Evolutionary conservation across 2,329 filamentous ascomycete genomes (phyloP).

Genomic region (Onygena corvina): DNA sequence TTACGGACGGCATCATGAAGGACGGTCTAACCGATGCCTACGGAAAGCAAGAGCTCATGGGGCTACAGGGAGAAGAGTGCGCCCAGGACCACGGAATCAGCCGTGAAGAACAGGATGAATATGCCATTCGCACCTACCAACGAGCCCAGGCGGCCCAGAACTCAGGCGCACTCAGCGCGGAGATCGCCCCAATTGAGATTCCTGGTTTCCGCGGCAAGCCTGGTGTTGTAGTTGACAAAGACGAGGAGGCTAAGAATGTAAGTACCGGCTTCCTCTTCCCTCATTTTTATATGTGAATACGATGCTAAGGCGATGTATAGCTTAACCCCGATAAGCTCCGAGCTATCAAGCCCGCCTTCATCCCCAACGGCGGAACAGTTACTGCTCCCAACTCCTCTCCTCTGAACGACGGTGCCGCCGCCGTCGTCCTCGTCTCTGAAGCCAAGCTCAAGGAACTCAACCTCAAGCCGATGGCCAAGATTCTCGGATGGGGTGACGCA

Average conservation of each 20-base stretch:
- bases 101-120: constrained; percentile 82
- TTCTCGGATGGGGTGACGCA: constrained; percentile 93
- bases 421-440: constrained; percentile 86
- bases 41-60: constrained; percentile 90
- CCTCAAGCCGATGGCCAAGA: constrained; percentile 88
- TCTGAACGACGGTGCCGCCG: constrained; percentile 86
- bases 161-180: constrained; percentile 64
- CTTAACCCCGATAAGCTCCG: constrained; percentile 73
- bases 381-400: constrained; percentile 95
- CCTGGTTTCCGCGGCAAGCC: constrained; percentile 85
- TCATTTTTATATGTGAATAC: neutral
- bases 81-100: constrained; percentile 68
- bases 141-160: constrained; percentile 79
- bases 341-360: constrained; percentile 72
- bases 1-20: constrained; percentile 85
- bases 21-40: constrained; percentile 92
- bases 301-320: constrained; percentile 19
- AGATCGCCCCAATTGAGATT: constrained; percentile 85
- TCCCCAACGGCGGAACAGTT: constrained; percentile 65
- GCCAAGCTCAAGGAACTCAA: constrained; percentile 83
- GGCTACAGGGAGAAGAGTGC: constrained; percentile 83
- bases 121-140: constrained; percentile 90
- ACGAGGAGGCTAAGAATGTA: constrained; percentile 92
- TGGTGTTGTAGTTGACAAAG: constrained; percentile 61
- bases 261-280: constrained; percentile 19